Conservation (phyloP, 345 rosid genomes). For the Crucihimalaya himalaica region DNA sequence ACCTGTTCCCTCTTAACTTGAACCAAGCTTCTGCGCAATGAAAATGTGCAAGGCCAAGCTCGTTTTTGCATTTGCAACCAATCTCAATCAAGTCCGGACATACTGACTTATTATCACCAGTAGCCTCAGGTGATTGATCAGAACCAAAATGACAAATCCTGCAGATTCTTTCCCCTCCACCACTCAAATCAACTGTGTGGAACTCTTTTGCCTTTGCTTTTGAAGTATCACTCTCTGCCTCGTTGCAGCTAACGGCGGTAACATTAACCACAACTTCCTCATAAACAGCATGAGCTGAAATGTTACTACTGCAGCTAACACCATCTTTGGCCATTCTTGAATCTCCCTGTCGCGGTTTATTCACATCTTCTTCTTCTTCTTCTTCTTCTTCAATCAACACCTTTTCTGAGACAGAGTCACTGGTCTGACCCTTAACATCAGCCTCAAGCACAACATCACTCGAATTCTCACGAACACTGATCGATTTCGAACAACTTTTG, state of each 20-base stretch:
- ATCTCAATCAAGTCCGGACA: slow-evolving; percentile 60
- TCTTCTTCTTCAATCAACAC: slow-evolving; percentile 27
- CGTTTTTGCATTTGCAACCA: slow-evolving; percentile 92
- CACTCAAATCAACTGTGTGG: slow-evolving; percentile 49
- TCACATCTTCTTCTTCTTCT: slow-evolving; percentile 26
- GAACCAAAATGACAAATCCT: slow-evolving; percentile 86
- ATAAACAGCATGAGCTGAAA: slow-evolving; percentile 19
- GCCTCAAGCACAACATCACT: slow-evolving; percentile 37
- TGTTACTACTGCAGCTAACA: slow-evolving; percentile 32
- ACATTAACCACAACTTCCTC: slow-evolving; percentile 38
- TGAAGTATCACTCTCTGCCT: slow-evolving; percentile 38
- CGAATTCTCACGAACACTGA: slow-evolving; percentile 29
- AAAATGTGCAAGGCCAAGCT: slow-evolving; percentile 77
- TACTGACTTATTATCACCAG: slow-evolving; percentile 13
- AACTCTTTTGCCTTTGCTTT: slow-evolving; percentile 47
- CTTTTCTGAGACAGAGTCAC: slow-evolving; percentile 32
- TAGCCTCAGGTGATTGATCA: slow-evolving; percentile 46
- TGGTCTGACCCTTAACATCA: slow-evolving; percentile 37
- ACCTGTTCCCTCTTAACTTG: slow-evolving; percentile 92
- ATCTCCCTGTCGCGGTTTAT: not conserved
- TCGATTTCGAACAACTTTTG: slow-evolving; percentile 29
- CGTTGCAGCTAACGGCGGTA: slow-evolving; percentile 38
- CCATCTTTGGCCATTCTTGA: slow-evolving; percentile 29
- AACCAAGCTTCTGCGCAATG: slow-evolving; percentile 96
- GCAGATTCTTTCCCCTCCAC: slow-evolving; percentile 53